Conservation (phyloP, 805 yeast species). For the Pichia kluyveri region DNA sequence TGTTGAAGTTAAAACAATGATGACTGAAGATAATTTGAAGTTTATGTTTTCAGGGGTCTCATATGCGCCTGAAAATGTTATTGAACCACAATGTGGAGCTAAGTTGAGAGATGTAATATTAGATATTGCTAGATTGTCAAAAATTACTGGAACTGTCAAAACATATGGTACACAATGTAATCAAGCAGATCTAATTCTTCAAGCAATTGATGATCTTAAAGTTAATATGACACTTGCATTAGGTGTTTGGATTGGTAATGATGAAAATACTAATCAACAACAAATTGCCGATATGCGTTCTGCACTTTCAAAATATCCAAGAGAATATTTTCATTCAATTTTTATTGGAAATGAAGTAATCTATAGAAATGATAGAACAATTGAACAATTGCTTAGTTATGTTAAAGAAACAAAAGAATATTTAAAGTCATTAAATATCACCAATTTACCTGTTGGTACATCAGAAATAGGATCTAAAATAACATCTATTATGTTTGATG, state of each 20-base stretch:
- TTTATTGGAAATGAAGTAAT: constrained; percentile 58
- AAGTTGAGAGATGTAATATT: constrained; percentile 38
- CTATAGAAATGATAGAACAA: constrained; percentile 40
- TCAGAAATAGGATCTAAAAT: constrained; percentile 48
- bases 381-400: constrained; percentile 29
- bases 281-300: constrained; percentile 39
- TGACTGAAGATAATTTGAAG: constrained; percentile 26
- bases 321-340: constrained; percentile 38
- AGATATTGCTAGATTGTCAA: constrained; percentile 51
- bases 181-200: constrained; percentile 43
- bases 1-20: constrained; percentile 27
- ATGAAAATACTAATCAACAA: constrained; percentile 33
- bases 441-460: constrained; percentile 49
- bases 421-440: constrained; percentile 25
- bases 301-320: constrained; percentile 35
- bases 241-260: constrained; percentile 54
- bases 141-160: constrained; percentile 47
- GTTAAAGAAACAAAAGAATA: constrained; percentile 34
- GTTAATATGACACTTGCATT: constrained; percentile 48
- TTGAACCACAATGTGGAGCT: constrained; percentile 44
- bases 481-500: constrained; percentile 28
- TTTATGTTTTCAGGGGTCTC: constrained; percentile 47
- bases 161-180: constrained; percentile 55
- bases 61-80: constrained; percentile 48
- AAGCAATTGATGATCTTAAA: constrained; percentile 40